Percentiles rank a stretch among this genome's conserved stretches.
Conservation (phyloP, 805 yeast species). For the Saccharomycopsis malanga region DNA sequence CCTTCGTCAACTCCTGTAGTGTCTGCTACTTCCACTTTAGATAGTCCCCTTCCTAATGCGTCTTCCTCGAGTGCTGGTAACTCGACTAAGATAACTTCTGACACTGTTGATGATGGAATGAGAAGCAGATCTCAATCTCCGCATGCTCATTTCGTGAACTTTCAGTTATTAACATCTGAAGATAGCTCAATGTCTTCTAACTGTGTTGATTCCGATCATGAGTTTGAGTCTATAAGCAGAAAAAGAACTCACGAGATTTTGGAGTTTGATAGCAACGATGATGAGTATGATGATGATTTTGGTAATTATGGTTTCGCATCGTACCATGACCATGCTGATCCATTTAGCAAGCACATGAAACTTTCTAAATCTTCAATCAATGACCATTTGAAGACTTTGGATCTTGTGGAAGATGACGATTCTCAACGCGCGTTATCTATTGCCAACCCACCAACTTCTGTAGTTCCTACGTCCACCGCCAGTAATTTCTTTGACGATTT, state of each 20-base stretch:
- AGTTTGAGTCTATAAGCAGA: slow-evolving; percentile 12
- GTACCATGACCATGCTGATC: background rate
- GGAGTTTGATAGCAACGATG: slow-evolving; percentile 13
- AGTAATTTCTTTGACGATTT: slow-evolving; percentile 15
- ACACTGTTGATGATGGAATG: background rate
- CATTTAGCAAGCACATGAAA: background rate
- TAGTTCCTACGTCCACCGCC: background rate
- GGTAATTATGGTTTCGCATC: background rate
- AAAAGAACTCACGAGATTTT: slow-evolving; percentile 21
- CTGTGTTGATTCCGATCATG: background rate
- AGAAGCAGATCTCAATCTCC: background rate
- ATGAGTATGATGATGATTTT: background rate
- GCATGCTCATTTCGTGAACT: background rate
- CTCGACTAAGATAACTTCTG: background rate
- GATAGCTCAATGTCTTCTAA: background rate
- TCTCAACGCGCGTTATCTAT: background rate
- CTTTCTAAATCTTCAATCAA: background rate
- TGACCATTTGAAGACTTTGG: background rate
- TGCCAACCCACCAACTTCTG: background rate
- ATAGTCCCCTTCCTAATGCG: background rate
- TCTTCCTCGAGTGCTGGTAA: background rate
- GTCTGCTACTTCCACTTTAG: background rate
- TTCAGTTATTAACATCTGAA: background rate
- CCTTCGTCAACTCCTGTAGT: background rate
- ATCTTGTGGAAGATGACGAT: background rate